Evolutionary conservation across 768 basidiomycete genomes (phyloP).

Genomic region (Peribolospora kevripleyi): DNA sequence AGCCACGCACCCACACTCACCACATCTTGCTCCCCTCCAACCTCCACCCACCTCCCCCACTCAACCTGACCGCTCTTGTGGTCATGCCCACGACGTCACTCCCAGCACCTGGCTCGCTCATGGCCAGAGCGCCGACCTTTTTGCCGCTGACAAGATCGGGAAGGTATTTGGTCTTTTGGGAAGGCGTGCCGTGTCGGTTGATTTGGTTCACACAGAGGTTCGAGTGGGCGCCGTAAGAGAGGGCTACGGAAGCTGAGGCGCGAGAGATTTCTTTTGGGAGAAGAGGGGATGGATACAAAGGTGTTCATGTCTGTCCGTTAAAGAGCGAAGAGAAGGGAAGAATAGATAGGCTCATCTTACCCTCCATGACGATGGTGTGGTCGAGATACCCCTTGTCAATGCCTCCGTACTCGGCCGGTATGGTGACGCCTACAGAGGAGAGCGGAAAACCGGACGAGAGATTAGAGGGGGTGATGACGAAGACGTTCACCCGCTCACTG

Average conservation of each 20-base stretch:
- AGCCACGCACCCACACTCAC: slow-evolving; percentile 24
- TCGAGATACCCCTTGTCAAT: slow-evolving; percentile 60
- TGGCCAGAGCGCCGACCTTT: slow-evolving; percentile 65
- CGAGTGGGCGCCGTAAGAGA: slow-evolving; percentile 79
- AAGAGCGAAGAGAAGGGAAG: not conserved
- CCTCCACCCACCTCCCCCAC: slow-evolving; percentile 37
- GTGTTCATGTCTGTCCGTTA: not conserved
- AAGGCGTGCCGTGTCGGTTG: slow-evolving; percentile 53
- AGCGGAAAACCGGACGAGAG: slow-evolving; percentile 11
- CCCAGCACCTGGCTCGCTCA: slow-evolving; percentile 79
- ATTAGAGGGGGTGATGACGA: too few relatives aligned
- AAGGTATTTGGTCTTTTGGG: slow-evolving; percentile 64
- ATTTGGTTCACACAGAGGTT: slow-evolving; percentile 73
- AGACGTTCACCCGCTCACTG: too few relatives aligned
- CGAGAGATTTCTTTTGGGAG: slow-evolving; percentile 30
- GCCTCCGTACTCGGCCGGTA: slow-evolving; percentile 55
- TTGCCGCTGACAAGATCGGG: slow-evolving; percentile 49
- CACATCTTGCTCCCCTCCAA: slow-evolving; percentile 87
- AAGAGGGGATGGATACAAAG: not conserved
- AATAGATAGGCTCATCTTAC: slow-evolving; percentile 11
- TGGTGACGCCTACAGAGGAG: slow-evolving; percentile 28
- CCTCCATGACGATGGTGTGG: slow-evolving; percentile 85
- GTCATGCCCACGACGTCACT: slow-evolving; percentile 93
- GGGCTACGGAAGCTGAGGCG: slow-evolving; percentile 72
- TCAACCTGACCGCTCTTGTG: slow-evolving; percentile 3